Evolutionary conservation across 202 grass and related monocot genomes (phyloP), one percentile per base, ranked within the genome.

Genomic region (Miscanthus sacchariflorus): DNA sequence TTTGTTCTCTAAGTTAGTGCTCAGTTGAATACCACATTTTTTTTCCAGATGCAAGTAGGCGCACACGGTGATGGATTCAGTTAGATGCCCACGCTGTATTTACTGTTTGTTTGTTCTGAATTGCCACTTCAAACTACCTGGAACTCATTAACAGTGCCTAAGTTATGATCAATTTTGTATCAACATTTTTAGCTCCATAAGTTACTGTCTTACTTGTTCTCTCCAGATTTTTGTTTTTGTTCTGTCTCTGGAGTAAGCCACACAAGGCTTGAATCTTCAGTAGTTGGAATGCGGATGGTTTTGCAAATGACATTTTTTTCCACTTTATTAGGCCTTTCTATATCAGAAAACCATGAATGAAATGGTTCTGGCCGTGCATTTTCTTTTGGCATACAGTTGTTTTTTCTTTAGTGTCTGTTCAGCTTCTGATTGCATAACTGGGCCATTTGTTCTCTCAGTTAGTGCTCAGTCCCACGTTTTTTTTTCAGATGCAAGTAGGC

Each of bases 1-100:
- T 88, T 88, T 84, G 27, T 68, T 88, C 84, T 80, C 38, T 58
- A 30, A 7, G 0, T 43, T 18, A 10, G 42, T 2, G 38, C 50
- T 18, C 7, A 65, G 19, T 65, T 2, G 1, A 33, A 33, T 33
- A 5, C 27, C 12, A 15, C 2, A 0, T 30, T 40, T 28, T 40
- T 74, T 73, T 39, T 56, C 0, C 9, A 25, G 1, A 1, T 64
- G n/a, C 23, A 65, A 5, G 23, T 27, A 25, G n/a, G 1, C n/a
- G 0, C 61, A 25, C 9, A 65, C 9, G 2, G 9, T 65, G 61
- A 65, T 65, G 61, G n/a, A 4, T 65, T 65, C 0, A 65, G 61
- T 65, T 66, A 49, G 27, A 52, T 76, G 42, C 49, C 28, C 0
- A 0, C 0, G 0, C 23, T 77, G 2, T 85, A 5, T 46, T 23